These are phyloP conservation scores for Kingdonia uniflora DNA, from an alignment of 164 flowering plant species.

Conservation along the genomic window DNA sequence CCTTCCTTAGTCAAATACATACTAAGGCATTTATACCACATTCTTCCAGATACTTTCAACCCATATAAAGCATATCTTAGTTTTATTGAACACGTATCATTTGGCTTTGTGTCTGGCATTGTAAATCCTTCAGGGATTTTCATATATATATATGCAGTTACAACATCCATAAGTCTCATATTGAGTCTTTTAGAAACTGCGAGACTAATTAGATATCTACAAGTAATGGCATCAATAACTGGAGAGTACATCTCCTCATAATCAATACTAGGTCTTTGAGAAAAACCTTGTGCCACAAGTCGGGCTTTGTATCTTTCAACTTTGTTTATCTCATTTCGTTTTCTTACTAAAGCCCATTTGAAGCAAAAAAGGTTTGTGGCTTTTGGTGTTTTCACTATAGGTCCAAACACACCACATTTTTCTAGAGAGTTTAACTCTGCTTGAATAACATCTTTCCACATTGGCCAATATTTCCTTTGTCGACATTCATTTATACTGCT, in stretches of 20 bases:
- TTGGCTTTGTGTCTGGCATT: not conserved
- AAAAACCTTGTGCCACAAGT: slow-evolving; percentile 1
- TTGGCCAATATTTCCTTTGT: not conserved
- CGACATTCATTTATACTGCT: not conserved
- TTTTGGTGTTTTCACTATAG: not conserved
- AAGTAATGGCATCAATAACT: not conserved
- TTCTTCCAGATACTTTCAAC: not conserved
- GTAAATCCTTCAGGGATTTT: not conserved
- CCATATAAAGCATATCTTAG: not conserved
- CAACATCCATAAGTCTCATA: not conserved
- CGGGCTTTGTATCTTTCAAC: not conserved
- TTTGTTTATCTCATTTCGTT: not conserved
- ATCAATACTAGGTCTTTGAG: not conserved
- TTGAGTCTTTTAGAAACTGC: not conserved
- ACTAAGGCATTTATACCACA: not conserved
- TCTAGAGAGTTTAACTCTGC: not conserved
- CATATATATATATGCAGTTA: not conserved
- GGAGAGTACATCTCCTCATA: slow-evolving; percentile 2
- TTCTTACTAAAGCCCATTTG: not conserved
- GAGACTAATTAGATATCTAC: not conserved
- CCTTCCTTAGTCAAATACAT: not conserved
- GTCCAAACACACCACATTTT: not conserved
- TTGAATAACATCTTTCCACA: not conserved
- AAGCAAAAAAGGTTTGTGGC: not conserved
- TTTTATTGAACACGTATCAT: not conserved